Evolutionary conservation across 768 basidiomycete species (phyloP), one percentile per base, ranked within the genome.

Genomic region (Xerocomus brunneocitrinus): DNA sequence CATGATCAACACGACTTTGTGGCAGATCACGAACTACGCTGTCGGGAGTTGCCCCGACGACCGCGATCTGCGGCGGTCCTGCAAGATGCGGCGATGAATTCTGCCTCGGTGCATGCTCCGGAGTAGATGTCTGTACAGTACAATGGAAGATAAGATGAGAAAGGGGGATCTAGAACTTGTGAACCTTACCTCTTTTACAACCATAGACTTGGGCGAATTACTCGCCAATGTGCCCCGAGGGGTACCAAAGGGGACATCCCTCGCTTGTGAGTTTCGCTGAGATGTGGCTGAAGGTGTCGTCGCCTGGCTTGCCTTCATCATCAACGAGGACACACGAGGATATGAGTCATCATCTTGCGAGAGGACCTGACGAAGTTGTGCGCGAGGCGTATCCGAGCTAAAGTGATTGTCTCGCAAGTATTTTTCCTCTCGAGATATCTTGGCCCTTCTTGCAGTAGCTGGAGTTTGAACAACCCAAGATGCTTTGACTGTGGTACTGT

Each of bases 401-500:
- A 49, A 47, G 8, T 57, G 62, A 39, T 61, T 59, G 16, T 57
- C 60, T 32, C 58, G 58, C 36, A 62, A 48, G 44, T 69, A 69
- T 49, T 71, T 69, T 38, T 71, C 67, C 50, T 69, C 68, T 14
- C 57, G 59, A 38, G 62, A 56, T 52, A 58, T 57, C 24, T 47
- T 57, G 42, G 59, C 14, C 35, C 43, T 52, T 45, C 56, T 69
- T 30, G 47, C 49, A n/a, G 57, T 56, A n/a, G 58, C 53, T 3
- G 67, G 57, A 10, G 62, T 70, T 40, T 70, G 68, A 10, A 70
- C 66, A 16, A 71, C 59, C 68, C 70, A 70, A 13, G 70, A 60
- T 22, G 63, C 60, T 50, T 68, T 60, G 32, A 71, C 54, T 5
- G 64, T 70, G 40, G 60, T 50, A 7, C 47, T 30, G 34, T 49